A percentile compares a stretch with the other conserved stretches of the same genome.
phyloP scores from a whole-genome alignment of 192 early-diverging fungal species.

The Bifiguratus adelaidae region DNA sequence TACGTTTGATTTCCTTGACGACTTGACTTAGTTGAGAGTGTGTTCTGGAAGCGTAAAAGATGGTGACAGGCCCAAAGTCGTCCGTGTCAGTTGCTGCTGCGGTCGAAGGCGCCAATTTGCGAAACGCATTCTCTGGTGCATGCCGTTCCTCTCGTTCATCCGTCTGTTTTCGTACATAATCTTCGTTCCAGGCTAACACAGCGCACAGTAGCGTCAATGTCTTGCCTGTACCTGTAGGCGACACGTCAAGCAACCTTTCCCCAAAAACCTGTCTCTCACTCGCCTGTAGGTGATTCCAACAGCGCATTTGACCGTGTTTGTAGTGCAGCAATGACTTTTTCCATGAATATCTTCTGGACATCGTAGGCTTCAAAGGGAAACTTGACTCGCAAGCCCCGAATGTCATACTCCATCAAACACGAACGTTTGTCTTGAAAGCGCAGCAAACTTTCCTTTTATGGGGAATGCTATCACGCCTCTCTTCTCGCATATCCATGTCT shows the following conservation, averaged over 20 bases:
- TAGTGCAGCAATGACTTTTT: conserved; percentile 43
- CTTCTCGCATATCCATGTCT: background rate
- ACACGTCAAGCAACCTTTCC: background rate
- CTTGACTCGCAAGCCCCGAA: conserved; percentile 40
- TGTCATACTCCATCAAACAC: too few species aligned
- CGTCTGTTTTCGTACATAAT: too few species aligned
- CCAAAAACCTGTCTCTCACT: background rate
- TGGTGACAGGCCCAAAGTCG: conserved; percentile 2
- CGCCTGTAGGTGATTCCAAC: conserved; percentile 47
- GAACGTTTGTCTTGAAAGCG: too few species aligned
- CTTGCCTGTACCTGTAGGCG: conserved; percentile 62
- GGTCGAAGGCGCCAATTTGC: too few species aligned
- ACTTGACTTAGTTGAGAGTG: conserved; percentile 49
- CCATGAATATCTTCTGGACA: conserved; percentile 56
- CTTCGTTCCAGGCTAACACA: conserved; percentile 63
- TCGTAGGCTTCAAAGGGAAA: conserved; percentile 62
- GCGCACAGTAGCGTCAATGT: conserved; percentile 62
- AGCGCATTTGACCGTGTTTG: conserved; percentile 44
- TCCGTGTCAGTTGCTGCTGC: too few species aligned
- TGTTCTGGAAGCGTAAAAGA: conserved; percentile 29
- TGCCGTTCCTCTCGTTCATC: conserved; percentile 24
- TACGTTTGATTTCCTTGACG: conserved; percentile 36
- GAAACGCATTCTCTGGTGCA: conserved; percentile 15
- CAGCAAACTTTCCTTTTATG: too few species aligned
- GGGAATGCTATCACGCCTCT: too few species aligned